Evolutionary conservation across 768 basidiomycete species (phyloP).

Genomic region (Xerocomus brunneocitrinus): DNA sequence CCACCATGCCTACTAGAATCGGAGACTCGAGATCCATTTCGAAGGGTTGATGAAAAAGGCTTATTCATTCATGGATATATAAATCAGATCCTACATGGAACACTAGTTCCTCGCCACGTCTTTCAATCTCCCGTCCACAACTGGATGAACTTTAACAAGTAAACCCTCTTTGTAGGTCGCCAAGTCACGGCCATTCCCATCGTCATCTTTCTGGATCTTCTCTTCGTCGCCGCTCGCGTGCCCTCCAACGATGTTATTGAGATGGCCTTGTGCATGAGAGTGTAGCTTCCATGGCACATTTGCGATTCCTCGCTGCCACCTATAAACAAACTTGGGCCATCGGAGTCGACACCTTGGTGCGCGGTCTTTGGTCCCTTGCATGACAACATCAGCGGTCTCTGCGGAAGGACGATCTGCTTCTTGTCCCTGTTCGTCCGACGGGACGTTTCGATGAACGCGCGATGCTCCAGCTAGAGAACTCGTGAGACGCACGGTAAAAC

Average conservation of each 20-base stretch:
- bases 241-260: slow-evolving; percentile 57
- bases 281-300: slow-evolving; percentile 41
- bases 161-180: slow-evolving; percentile 42
- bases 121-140: slow-evolving; percentile 60
- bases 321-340: slow-evolving; percentile 30
- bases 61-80: too few species aligned
- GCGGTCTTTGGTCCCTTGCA: slow-evolving; percentile 41
- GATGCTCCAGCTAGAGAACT: slow-evolving; percentile 49
- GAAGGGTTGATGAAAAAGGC: too few species aligned
- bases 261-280: slow-evolving; percentile 44
- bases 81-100: neutral
- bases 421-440: slow-evolving; percentile 27
- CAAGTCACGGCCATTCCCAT: slow-evolving; percentile 1
- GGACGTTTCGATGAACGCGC: slow-evolving; percentile 61
- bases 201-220: slow-evolving; percentile 35
- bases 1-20: too few species aligned
- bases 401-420: slow-evolving; percentile 34
- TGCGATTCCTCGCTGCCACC: slow-evolving; percentile 46
- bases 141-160: slow-evolving; percentile 54
- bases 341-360: slow-evolving; percentile 10
- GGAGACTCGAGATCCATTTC: too few species aligned
- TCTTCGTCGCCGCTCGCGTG: slow-evolving; percentile 75
- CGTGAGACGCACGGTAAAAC: neutral
- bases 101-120: slow-evolving; percentile 40
- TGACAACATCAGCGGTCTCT: slow-evolving; percentile 42